Evolutionary conservation across 495 filamentous ascomycete genomes (phyloP), one percentile per base, ranked within the genome.

Genomic region (Xylaria grammica): DNA sequence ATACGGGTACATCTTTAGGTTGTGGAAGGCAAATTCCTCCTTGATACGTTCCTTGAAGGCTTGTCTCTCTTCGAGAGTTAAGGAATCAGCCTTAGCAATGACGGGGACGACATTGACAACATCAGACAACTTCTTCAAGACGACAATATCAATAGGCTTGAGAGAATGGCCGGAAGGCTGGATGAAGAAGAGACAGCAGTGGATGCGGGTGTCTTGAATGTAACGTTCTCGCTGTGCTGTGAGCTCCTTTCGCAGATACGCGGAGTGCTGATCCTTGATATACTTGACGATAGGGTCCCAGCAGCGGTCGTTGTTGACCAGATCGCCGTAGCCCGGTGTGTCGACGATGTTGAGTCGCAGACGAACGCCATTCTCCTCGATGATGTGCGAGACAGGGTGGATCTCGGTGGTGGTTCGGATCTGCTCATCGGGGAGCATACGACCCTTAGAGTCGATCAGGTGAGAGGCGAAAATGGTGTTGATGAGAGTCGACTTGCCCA

Each of bases 381-480:
- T 97, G 76, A 97, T 93, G 81, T 99, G 95, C 60, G 94, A 97
- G 50, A 94, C 93, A 24, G 94, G 88, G 77, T 97, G 93, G 70
- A 99, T 99, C 79, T 99, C 95, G 74, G 95, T 99, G 59, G 95
- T 99, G 52, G 90, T 88, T 75, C 95, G 93, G 65, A 97, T 92
- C 65, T 88, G 90, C 81, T 98, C 95, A 76, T 94, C 89, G 50
- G 95, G 96, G 11, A 90, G 82, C 69, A 98, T 81, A 64, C 95
- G 91, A 71, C 95, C 95, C 83, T 99, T 99, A 73, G 91, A 95
- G 77, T 99, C 95, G 80, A 99, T 97, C 74, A 99, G 87, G 85
- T 99, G 95, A 67, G 95, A 97, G 67, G 95, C 96, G 82, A 99
- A 99, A 86, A 99, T 98, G 79, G 95, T 99, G 86, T 99, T 99